Base-by-base conservation (phyloP, 768 basidiomycete genomes). In the Russula abietina region DNA sequence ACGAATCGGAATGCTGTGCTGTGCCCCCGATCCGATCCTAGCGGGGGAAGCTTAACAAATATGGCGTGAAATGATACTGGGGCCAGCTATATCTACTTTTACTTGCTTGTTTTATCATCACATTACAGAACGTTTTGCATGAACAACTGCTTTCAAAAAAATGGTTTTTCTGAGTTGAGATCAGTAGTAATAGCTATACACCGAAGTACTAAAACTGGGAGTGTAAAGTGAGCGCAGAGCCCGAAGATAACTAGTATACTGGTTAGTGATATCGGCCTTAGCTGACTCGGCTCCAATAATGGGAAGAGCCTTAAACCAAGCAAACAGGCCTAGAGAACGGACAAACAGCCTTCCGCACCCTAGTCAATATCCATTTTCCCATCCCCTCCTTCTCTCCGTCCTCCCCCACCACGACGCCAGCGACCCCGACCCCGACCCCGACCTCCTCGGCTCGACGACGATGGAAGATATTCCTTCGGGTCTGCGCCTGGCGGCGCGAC, bases 11-110 rank as follows among this genome's bases (percentile, higher is more conserved):
- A 43, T 58, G 59, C 46, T 49, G 48, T 58, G 59, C 46, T 49
- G 48, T 28, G 46, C 26, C 48, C 26, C 56, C 55, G 45, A 46
- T 46, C 51, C 65, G 26, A 55, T 52, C 53, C 33, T 32, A 53
- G 43, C 39, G 39, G 39, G 64, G 39, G 33, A 17, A 39, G 63
- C 10, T 57, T 41, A 38, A 45, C 49, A 54, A 43, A 41, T 56
- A 36, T 56, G 65, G 30, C 55, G 49, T 38, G 50, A 46, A 53
- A 39, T 46, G 43, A 52, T 62, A 41, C 48, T 17, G 52, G n/a
- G 48, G 51, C 38, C 52, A 65, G 66, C 64, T 67, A 46, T 65
- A 67, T 67, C 64, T 67, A 67, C 57, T 64, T 65, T 63, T 66
- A 58, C 62, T 66, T 67, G 53, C 63, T 67, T 67, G 61, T 58